phyloP scores from a whole-genome alignment of 805 yeast species.

The Ogataea neopini region DNA sequence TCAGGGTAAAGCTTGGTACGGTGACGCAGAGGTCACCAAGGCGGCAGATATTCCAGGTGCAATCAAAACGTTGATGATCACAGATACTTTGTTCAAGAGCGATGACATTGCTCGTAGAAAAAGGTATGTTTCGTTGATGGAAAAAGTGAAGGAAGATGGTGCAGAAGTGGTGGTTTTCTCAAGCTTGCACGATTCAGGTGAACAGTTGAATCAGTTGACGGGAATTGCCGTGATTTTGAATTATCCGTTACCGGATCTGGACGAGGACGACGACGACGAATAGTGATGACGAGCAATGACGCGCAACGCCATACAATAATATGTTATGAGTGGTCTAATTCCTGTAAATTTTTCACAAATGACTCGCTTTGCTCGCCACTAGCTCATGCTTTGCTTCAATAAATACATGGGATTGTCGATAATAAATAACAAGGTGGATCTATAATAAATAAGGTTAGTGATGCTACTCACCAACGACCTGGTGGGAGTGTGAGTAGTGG shows the following conservation, averaged over 20 bases:
- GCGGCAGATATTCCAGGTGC: conserved; percentile 73
- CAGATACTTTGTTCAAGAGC: conserved; percentile 78
- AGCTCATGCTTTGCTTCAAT: not conserved
- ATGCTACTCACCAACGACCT: conserved; percentile 16
- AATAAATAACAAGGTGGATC: not conserved
- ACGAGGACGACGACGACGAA: conserved; percentile 52
- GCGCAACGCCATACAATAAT: no score
- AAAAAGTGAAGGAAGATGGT: conserved; percentile 66
- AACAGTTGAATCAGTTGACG: conserved; percentile 82
- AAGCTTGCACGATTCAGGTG: conserved; percentile 85
- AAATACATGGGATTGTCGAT: not conserved
- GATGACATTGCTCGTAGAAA: conserved; percentile 71
- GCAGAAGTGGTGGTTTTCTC: conserved; percentile 81
- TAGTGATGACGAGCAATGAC: conserved; percentile 22
- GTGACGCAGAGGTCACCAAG: conserved; percentile 70
- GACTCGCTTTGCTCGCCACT: no score
- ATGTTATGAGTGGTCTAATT: no score
- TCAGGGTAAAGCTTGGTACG: conserved; percentile 90
- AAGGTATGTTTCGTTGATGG: conserved; percentile 65
- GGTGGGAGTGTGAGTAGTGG: no score
- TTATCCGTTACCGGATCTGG: conserved; percentile 78
- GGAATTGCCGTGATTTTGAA: conserved; percentile 88
- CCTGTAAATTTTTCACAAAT: no score
- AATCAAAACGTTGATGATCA: conserved; percentile 68
- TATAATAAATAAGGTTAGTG: not conserved